phyloP scores from a whole-genome alignment of 1,139 yeast genomes.

The Taiozyma sp. region DNA sequence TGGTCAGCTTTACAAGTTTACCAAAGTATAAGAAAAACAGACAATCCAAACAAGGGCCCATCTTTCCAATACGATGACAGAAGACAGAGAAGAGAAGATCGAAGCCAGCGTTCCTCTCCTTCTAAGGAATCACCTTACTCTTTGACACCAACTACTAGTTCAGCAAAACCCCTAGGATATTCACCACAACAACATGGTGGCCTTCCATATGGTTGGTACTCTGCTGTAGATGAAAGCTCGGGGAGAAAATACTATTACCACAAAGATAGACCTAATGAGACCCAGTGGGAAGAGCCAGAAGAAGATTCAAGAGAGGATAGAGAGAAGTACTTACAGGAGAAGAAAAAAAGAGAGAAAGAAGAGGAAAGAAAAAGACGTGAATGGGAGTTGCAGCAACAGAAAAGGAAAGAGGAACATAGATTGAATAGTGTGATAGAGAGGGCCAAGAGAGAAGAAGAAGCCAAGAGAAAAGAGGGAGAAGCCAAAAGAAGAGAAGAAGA shows the following conservation, averaged over 20 bases:
- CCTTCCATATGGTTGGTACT: conserved; percentile 1
- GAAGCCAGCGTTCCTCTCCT: neutral
- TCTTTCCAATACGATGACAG: conserved; percentile 29
- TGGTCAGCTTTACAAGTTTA: conserved; percentile 83
- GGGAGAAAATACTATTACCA: conserved; percentile 15
- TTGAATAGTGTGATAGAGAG: neutral
- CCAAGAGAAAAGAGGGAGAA: conserved; percentile 13
- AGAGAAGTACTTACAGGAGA: neutral
- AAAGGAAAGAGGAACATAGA: conserved; percentile 1
- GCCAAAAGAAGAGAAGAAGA: conserved; percentile 18
- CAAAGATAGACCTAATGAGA: neutral
- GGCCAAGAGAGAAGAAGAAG: conserved; percentile 20
- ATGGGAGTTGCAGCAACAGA: neutral
- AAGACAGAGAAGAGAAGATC: conserved; percentile 20
- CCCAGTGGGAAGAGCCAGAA: conserved; percentile 7
- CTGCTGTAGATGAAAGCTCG: conserved; percentile 1
- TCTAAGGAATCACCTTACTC: conserved; percentile 1
- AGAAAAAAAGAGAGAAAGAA: conserved; percentile 6
- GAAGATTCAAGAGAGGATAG: conserved; percentile 7
- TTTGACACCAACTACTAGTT: neutral
- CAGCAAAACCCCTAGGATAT: neutral
- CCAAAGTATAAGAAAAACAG: conserved; percentile 67
- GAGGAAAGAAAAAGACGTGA: conserved; percentile 6
- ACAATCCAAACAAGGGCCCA: conserved; percentile 6
- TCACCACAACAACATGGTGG: conserved; percentile 4